Conservation (phyloP, 495 filamentous ascomycete species). For the Penicillium soppii region DNA sequence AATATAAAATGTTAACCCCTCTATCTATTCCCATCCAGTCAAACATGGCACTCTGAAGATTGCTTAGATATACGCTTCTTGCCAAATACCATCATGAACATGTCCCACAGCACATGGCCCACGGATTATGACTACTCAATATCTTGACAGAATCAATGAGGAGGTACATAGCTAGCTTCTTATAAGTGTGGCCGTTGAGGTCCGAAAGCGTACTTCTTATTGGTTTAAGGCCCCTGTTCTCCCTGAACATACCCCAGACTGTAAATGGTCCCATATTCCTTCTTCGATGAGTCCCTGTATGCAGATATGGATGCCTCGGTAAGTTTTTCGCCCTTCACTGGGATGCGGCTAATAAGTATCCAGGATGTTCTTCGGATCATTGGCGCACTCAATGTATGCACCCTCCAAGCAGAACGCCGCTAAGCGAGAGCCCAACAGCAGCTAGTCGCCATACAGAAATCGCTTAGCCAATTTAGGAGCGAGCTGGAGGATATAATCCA, state of each 20-base stretch:
- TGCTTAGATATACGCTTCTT: not conserved
- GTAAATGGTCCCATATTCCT: no score
- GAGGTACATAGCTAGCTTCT: not conserved
- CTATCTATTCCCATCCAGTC: not conserved
- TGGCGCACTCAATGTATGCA: conserved; percentile 6
- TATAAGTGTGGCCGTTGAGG: not conserved
- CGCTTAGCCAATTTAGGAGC: conserved; percentile 3
- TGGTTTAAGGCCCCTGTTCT: not conserved
- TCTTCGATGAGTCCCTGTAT: no score
- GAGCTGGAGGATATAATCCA: conserved; percentile 9
- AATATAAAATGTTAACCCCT: not conserved
- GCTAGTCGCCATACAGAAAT: conserved; percentile 1
- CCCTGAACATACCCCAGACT: not conserved
- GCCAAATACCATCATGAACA: not conserved
- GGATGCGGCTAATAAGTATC: not conserved
- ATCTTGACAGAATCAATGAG: not conserved
- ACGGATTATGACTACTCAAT: not conserved
- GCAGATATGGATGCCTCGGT: conserved; percentile 30
- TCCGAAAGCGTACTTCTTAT: not conserved
- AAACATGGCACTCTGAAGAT: not conserved
- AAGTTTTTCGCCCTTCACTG: not conserved
- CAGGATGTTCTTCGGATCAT: conserved; percentile 15
- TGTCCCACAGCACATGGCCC: not conserved
- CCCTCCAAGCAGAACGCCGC: conserved; percentile 5
- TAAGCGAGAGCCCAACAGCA: conserved; percentile 7